Evolutionary conservation across 371 early-diverging fungal species (phyloP), one percentile per base, ranked within the genome.

Genomic region (Mortierella sp.): DNA sequence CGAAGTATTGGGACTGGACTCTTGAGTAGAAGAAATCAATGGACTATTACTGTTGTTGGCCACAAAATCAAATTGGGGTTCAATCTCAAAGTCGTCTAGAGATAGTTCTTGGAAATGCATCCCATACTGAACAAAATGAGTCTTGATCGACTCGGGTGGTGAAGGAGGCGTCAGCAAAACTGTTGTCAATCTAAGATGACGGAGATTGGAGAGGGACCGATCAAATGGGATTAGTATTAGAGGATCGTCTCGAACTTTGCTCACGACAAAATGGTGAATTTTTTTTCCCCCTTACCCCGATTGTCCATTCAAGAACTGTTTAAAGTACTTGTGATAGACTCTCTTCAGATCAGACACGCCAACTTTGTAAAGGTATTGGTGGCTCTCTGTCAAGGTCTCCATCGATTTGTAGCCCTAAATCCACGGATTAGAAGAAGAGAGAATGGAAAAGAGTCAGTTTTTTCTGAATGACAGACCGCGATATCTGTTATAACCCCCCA

Each of bases 311-410:
- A 89, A 70, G 76, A 90, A 90, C 65, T 81, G 81, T 52, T 69
- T 63, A 62, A 85, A 89, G 61, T 88, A 87, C 59, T 70, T 77
- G 46, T 64, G 56, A 58, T 81, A 85, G 15, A 86, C 89, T 5
- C 82, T 57, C 56, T 72, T 75, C 62, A 90, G 62, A 68, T 89
- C 89, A 0, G 50, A 60, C 19, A 52, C 64, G 2, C 82, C 82
- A 21, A 90, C 86, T 48, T 60, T 64, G 67, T 86, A 84, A 19
- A 90, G 70, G 46, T 69, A 70, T 43, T 69, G 62, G 58, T 60
- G 50, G 48, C 44, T 70, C 57, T 61, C 65, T 18, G 57, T 70
- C 67, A 79, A 56, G 14, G 66, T 73, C 16, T 72, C 70, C 16
- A 79, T 45, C 0, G 73, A 55, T 0, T 73, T 62, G 57, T 79